Conservation (phyloP, 1,284 basidiomycete species). For the Ceratorhiza oryzae-sativae region DNA sequence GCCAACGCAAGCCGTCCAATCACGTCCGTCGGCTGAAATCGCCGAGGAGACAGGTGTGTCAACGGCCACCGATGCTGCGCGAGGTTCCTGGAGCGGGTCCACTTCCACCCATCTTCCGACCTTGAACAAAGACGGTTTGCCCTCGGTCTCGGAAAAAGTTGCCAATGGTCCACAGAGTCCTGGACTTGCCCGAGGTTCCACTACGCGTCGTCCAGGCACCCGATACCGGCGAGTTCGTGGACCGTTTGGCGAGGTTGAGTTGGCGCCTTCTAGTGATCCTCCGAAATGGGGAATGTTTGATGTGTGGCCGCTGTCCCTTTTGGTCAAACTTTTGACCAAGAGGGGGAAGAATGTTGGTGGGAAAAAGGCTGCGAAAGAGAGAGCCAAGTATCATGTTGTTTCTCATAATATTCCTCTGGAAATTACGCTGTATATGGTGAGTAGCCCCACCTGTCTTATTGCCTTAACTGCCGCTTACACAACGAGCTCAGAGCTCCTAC, state of each 20-base stretch:
- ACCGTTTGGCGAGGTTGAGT: constrained; percentile 41
- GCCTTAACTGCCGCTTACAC: not conserved
- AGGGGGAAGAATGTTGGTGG: constrained; percentile 61
- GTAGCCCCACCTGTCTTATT: constrained; percentile 44
- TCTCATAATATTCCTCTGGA: constrained; percentile 77
- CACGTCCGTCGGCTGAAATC: constrained; percentile 19
- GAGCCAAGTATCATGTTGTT: constrained; percentile 60
- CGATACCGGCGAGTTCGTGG: constrained; percentile 10
- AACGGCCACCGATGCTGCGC: not conserved
- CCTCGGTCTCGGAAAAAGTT: not conserved
- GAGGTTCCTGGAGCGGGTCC: constrained; percentile 21
- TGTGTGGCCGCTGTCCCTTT: constrained; percentile 71
- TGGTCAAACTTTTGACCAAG: constrained; percentile 59
- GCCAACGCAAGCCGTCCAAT: constrained; percentile 25
- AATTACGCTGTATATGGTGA: constrained; percentile 73
- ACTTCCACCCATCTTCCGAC: constrained; percentile 25
- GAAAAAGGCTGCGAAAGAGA: constrained; percentile 62
- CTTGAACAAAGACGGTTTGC: not conserved
- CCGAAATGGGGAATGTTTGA: constrained; percentile 70
- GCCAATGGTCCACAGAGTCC: constrained; percentile 9
- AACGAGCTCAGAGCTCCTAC: constrained; percentile 64
- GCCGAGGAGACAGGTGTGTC: not conserved
- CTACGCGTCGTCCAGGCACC: constrained; percentile 15
- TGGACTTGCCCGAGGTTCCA: constrained; percentile 14
- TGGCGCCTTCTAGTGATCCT: constrained; percentile 66